Percentiles rank a stretch among this genome's conserved stretches.
phyloP scores from a whole-genome alignment of 2,329 filamentous ascomycete genomes.

The Botryotinia globosa region DNA sequence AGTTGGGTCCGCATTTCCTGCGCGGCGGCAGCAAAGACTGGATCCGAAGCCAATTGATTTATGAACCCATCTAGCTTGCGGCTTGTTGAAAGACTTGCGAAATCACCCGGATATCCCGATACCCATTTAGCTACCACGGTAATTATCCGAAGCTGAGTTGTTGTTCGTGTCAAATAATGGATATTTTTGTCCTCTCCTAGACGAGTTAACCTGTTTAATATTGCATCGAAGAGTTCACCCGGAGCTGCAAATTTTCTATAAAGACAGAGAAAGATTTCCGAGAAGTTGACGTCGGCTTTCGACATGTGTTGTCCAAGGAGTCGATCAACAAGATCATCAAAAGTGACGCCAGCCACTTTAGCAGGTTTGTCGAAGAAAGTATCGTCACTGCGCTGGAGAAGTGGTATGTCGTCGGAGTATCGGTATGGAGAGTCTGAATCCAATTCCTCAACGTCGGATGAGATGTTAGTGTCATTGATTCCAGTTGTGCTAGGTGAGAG shows the following conservation, averaged over 20 bases:
- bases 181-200: constrained; percentile 64
- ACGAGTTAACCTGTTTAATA: constrained; percentile 72
- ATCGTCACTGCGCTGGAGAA: constrained; percentile 65
- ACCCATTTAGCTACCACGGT: constrained; percentile 88
- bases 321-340: constrained; percentile 80
- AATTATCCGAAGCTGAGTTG: constrained; percentile 78
- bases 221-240: constrained; percentile 70
- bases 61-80: constrained; percentile 74
- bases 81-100: constrained; percentile 74
- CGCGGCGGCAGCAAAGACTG: constrained; percentile 80
- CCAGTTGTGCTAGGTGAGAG: constrained; percentile 26
- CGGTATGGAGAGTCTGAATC: constrained; percentile 65
- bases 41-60: constrained; percentile 66
- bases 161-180: constrained; percentile 72
- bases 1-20: constrained; percentile 81
- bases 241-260: constrained; percentile 93
- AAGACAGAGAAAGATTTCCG: constrained; percentile 82
- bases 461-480: constrained; percentile 31
- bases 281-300: constrained; percentile 85
- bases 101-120: constrained; percentile 85
- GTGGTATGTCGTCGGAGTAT: constrained; percentile 65
- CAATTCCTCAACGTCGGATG: constrained; percentile 56
- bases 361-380: constrained; percentile 52
- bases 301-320: constrained; percentile 78
- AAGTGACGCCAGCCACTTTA: constrained; percentile 53